Evolutionary conservation across 2,329 filamentous ascomycete species (phyloP).

Genomic region (Diaporthe sp.): DNA sequence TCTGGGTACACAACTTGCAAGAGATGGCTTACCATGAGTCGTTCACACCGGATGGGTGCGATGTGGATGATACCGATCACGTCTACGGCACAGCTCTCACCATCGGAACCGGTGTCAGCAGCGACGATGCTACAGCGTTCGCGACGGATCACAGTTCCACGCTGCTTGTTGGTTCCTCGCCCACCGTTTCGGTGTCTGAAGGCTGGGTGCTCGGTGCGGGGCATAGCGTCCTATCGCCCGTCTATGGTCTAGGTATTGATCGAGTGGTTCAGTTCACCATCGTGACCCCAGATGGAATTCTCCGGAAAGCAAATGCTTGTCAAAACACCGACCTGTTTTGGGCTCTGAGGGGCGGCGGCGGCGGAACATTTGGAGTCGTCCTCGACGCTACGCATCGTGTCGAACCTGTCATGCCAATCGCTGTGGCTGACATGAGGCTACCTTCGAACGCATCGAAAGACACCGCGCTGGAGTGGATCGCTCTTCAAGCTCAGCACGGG

Average conservation of each 20-base stretch:
- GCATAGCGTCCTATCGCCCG: conserved; percentile 10
- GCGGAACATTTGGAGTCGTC: conserved; percentile 35
- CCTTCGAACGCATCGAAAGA: neutral
- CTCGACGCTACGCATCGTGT: conserved; percentile 27
- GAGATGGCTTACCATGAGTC: conserved; percentile 42
- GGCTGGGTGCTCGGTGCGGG: conserved; percentile 21
- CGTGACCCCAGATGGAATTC: conserved; percentile 58
- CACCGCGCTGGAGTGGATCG: conserved; percentile 13
- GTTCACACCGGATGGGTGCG: conserved; percentile 45
- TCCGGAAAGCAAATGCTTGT: conserved; percentile 55
- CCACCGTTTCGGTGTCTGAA: conserved; percentile 10
- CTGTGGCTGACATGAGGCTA: neutral
- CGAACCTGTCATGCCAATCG: conserved; percentile 13
- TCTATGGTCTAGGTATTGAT: conserved; percentile 15
- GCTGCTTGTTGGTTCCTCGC: conserved; percentile 45
- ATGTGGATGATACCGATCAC: conserved; percentile 34
- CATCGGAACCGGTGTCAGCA: conserved; percentile 48
- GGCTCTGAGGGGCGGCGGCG: conserved; percentile 61
- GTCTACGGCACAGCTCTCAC: conserved; percentile 44
- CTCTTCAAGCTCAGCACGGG: conserved; percentile 12
- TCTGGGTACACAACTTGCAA: conserved; percentile 49
- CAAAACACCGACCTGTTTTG: conserved; percentile 62
- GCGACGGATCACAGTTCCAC: conserved; percentile 46
- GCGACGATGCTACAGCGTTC: conserved; percentile 46
- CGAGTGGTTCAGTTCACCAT: conserved; percentile 52